phyloP scores from a whole-genome alignment of 2,329 filamentous ascomycete genomes.

The Scedosporium boydii region DNA sequence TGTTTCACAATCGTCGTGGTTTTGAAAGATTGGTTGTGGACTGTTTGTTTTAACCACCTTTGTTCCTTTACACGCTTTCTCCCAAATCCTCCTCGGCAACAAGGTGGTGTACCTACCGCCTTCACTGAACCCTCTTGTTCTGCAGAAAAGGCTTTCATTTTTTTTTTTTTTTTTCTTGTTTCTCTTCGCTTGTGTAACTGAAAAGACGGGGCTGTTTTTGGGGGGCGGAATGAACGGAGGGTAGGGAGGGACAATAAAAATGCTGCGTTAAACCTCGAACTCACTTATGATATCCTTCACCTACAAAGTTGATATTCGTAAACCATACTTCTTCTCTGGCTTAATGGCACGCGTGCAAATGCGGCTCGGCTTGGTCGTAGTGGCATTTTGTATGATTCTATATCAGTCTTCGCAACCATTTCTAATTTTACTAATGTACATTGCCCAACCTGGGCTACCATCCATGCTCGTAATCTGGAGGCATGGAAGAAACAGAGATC shows the following conservation, averaged over 20 bases:
- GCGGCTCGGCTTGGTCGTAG: background rate
- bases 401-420: background rate
- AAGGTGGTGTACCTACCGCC: no score
- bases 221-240: background rate
- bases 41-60: no score
- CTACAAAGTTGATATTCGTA: background rate
- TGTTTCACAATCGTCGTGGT: background rate
- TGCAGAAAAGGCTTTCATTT: background rate
- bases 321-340: background rate
- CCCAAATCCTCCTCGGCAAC: no score
- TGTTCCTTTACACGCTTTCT: no score
- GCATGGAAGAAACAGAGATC: background rate
- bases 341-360: background rate
- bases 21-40: background rate
- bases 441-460: background rate
- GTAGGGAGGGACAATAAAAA: background rate
- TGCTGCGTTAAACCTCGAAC: background rate
- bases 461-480: background rate
- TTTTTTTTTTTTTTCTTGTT: background rate
- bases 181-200: background rate
- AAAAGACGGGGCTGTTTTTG: background rate
- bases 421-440: background rate
- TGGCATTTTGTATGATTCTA: background rate
- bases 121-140: background rate
- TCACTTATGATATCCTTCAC: background rate